Percentiles rank a stretch among this genome's conserved stretches.
These are phyloP conservation scores for Phytophthora chlamydospora DNA, from an alignment of 352 stramenopile species.

Conservation along the genomic window DNA sequence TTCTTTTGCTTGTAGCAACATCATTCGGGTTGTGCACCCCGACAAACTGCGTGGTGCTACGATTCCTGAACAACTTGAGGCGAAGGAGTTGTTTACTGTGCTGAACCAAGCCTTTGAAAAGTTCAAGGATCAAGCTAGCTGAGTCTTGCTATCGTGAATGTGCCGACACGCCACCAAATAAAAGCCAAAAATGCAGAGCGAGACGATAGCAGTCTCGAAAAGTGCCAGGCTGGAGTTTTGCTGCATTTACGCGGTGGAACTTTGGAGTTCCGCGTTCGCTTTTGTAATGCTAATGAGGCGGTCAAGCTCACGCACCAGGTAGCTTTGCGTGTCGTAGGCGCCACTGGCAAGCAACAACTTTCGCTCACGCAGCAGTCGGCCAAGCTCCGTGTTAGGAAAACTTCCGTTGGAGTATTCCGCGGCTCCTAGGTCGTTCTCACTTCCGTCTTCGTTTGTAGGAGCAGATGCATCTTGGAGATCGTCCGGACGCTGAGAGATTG, in stretches of 20 bases:
- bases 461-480: background rate
- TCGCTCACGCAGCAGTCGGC: conserved; percentile 56
- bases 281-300: conserved; percentile 50
- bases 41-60: conserved; percentile 84
- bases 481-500: background rate
- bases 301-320: conserved; percentile 71
- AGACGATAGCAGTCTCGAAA: conserved; percentile 2
- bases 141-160: conserved; percentile 2
- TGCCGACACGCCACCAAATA: conserved; percentile 9
- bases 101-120: conserved; percentile 90
- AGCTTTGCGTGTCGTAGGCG: conserved; percentile 64
- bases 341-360: conserved; percentile 66
- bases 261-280: conserved; percentile 30
- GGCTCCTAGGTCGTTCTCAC: background rate
- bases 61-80: conserved; percentile 81
- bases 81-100: conserved; percentile 88
- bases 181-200: conserved; percentile 17
- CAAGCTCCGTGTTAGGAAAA: conserved; percentile 37
- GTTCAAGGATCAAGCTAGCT: conserved; percentile 65
- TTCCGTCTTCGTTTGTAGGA: background rate
- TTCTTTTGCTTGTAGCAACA: conserved; percentile 55
- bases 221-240: background rate
- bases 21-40: conserved; percentile 87
- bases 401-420: conserved; percentile 3
- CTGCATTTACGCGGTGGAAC: conserved; percentile 7